Base-by-base conservation (phyloP, 73 alveolate species). In the Blepharisma japonicum region DNA sequence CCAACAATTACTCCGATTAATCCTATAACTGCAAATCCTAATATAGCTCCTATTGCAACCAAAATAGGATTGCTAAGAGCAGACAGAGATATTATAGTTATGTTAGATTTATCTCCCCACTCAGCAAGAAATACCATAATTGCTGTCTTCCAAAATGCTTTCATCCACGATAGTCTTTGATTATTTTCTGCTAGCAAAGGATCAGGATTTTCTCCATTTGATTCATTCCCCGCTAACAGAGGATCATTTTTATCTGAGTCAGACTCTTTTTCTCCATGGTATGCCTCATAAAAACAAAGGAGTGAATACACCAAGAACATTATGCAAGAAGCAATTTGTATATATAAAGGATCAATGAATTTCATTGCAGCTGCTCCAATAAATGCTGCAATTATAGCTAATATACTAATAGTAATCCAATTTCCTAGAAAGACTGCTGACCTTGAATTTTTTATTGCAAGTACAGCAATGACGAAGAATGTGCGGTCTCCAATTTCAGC, bases 31-130 rank as follows among this genome's bases (percentile, higher is more conserved):
- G 42, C 42, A 32, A 32, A 32, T 3, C 42, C 42, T 32, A 32
- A 32, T 32, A 32, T 32, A 0, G 42, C 42, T 32, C 42, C 42
- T 32, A 32, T 32, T 32, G 42, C 42, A 32, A 32, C 42, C 42
- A 32, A 32, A 32, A 32, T 32, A 32, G 42, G 42, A 32, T 32
- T 3, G 42, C 42, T 32, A 32, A 14, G 39, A 14, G 74, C 74
- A 7, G 79, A 55, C 0, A 77, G 46, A 5, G 83, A 78, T 11
- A 77, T 53, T 0, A 68, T 77, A 32, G 72, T 45, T n/a, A 77
- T 77, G 18, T 77, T 14, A 18, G 83, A 77, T 55, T 45, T 77
- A 9, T 77, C 83, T 56, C 83, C 83, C 83, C 83, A 77, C 9
- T 77, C 83, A n/a, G 79, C 83, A 55, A 77, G 51, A 55, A 77